Evolutionary conservation across 495 filamentous ascomycete genomes (phyloP).

Genomic region (Penicillium argentinense): DNA sequence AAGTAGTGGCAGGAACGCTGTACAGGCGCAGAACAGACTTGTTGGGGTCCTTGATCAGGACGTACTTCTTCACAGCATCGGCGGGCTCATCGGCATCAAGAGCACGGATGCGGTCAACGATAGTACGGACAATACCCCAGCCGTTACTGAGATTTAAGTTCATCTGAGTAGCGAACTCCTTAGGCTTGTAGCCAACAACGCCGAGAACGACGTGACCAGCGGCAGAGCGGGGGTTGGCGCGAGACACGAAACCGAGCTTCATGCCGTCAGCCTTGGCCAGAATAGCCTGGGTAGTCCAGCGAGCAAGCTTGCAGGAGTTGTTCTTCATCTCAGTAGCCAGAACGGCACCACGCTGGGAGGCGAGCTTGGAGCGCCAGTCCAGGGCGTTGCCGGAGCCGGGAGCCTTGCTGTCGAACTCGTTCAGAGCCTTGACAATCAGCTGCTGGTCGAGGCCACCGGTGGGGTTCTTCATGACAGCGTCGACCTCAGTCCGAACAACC

Average conservation of each 20-base stretch:
- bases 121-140: constrained; percentile 98
- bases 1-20: constrained; percentile 81
- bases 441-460: constrained; percentile 85
- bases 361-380: constrained; percentile 94
- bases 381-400: constrained; percentile 90
- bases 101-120: constrained; percentile 76
- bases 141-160: constrained; percentile 94
- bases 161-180: constrained; percentile 97
- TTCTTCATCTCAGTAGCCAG: constrained; percentile 99
- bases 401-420: constrained; percentile 98
- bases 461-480: constrained; percentile 92
- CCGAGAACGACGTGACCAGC: constrained; percentile 92
- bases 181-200: constrained; percentile 94
- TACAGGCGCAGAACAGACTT: constrained; percentile 91
- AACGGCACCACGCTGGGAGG: constrained; percentile 89
- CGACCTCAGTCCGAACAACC: constrained; percentile 92
- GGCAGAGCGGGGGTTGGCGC: constrained; percentile 83
- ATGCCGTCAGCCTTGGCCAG: constrained; percentile 93
- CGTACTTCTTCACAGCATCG: constrained; percentile 62
- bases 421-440: constrained; percentile 90
- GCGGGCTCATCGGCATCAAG: constrained; percentile 70
- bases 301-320: constrained; percentile 95
- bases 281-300: constrained; percentile 95
- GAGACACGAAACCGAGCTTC: constrained; percentile 99
- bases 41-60: constrained; percentile 86